Evolutionary conservation across 1,139 yeast species (phyloP), one percentile per base, ranked within the genome.

Genomic region (Yamadazyma diospyri): DNA sequence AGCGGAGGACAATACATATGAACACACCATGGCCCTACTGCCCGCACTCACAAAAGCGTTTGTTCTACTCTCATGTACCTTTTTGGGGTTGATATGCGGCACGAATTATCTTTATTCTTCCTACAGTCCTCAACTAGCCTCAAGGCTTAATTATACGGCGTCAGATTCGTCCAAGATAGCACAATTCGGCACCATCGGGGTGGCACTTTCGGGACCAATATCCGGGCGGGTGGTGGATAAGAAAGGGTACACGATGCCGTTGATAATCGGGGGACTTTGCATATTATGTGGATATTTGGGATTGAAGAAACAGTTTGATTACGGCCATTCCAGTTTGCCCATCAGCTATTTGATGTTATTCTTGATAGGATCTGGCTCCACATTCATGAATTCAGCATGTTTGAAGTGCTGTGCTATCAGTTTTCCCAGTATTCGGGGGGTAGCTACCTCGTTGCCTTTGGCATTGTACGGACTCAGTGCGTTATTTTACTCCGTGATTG

Each of bases 121-220:
- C 5, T 78, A 76, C 47, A 77, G 81, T 29, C 84, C 86, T 4
- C 85, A 78, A 47, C 59, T 78, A 41, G 81, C 84, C 3, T 57
- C 59, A 16, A 64, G 62, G 32, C 63, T 79, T 30, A 56, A 59
- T 13, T 68, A 79, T 40, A 51, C 69, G 4, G 84, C 78, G 9
- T 68, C 81, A 1, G 71, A 75, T 36, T 61, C 79, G 9, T 72
- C 80, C 20, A 54, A 66, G 16, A 71, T 79, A 4, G 84, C 83
- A 3, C 62, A 77, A 45, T 56, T 70, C 19, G 86, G 84, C 4
- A 74, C 78, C 22, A 53, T 78, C 24, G 82, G 84, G 2, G 70
- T 75, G 37, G 77, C 82, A 6, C 27, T 74, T 5, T 57, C 72
- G 2, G 82, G 82, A 0, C 78, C 81, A 0, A 38, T 75, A 6